Base-by-base conservation (phyloP, 805 yeast species). In the Suhomyces kilbournensis region DNA sequence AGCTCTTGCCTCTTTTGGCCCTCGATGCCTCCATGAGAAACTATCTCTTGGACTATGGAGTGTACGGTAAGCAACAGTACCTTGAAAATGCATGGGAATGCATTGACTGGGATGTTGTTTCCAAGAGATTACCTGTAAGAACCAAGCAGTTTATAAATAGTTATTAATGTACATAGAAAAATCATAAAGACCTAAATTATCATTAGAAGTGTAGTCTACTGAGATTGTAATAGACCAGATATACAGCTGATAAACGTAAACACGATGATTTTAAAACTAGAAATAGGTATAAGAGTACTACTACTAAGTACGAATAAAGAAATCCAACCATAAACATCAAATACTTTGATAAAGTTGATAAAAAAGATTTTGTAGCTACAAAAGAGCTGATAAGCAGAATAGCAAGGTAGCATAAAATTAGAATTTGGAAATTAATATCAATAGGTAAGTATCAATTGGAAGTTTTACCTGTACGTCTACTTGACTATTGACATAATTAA, bases 11-110 rank as follows among this genome's bases (percentile, higher is more conserved):
- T 4, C 67, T 88, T 40, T 71, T 88, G 51, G 85, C 89, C 20
- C 76, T 88, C 46, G 93, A 88, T 66, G 86, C 83, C 4, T 83
- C 89, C 44, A 87, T 89, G 58, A 81, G 85, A 58, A 81, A 82
- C 51, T 88, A 85, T 74, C 67, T 87, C 47, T 70, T 80, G 54
- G 94, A 88, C 68, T 88, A 86, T 61, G 96, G 96, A 50, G 88
- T 86, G 10, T 86, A 77, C 65, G 75, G 77, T 62, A 66, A 80
- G 77, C 69, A 66, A 57, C 64, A 66, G 51, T 75, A 73, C 58
- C 68, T 75, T 61, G 76, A 70, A 52, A 74, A 74, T 54, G 69
- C 67, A 34, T 76, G 80, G 79, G 66, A 67, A 39, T 71, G 79
- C 56, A 71, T 75, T 49, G 73, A 75, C 61, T 75, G 79, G 79